Base-by-base conservation (phyloP, 2,329 filamentous ascomycete genomes). In the Penicillium crustosum region DNA sequence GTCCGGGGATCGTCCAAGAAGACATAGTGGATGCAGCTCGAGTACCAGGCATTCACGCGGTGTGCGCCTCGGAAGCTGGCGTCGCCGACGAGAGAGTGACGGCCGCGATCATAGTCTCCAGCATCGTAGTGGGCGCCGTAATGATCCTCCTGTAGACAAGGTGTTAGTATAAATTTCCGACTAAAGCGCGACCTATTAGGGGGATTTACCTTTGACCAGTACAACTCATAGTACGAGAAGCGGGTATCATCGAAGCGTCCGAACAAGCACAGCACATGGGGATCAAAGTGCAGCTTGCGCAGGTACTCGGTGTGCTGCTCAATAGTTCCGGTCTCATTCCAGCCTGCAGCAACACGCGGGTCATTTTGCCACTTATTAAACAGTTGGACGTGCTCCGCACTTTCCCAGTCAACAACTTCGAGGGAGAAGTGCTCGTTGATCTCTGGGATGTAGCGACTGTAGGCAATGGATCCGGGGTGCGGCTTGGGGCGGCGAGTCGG, bases 321-420 rank as follows among this genome's bases (percentile, higher is more conserved):
- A 48, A 90, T 75, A 1, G 88, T 89, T 33, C 89, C 90, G 1
- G 87, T 89, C 77, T 90, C 86, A 69, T 91, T 90, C 90, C 90
- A 93, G 4, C 89, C 89, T 68, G 88, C 84, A 4, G 88, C 88
- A 33, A 93, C 90, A 50, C 90, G 87, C 52, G 89, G 89, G 69
- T 93, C 89, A 69, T 93, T 93, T 75, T 92, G 89, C 90, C 90
- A 93, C 56, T 81, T 81, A 74, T 92, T 86, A 79, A 93, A 93
- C 6, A 91, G 79, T 17, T 79, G 76, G 50, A 93, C 75, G 73
- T 93, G 89, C 66, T 84, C 80, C 1, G 78, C 69, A 67, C 90
- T 78, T 33, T 80, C 68, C 74, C 84, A 89, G 71, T 93, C 87
- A 1, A 93, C 81, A 12, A 85, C 86, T n/a, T 89, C 80, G 79